phyloP scores from a whole-genome alignment of 129 eudicot genomes.

The Smallanthus sonchifolius region DNA sequence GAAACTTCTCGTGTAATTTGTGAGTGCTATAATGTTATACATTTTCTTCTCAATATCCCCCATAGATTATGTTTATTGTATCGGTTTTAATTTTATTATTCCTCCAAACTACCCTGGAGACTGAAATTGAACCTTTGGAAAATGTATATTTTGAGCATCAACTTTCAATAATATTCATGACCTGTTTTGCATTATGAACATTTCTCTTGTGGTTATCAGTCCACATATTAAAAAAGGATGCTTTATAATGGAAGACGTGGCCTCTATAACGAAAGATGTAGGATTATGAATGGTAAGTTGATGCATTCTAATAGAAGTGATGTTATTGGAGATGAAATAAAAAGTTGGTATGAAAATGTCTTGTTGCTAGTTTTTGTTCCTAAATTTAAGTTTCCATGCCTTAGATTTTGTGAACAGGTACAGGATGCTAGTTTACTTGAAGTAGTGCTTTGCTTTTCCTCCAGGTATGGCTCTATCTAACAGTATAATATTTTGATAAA shows the following conservation, averaged over 20 bases:
- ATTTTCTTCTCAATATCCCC: neutral
- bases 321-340: no score
- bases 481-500: no score
- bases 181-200: neutral
- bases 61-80: slow-evolving; percentile 14
- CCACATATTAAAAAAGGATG: neutral
- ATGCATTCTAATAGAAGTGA: no score
- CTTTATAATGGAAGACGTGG: no score
- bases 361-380: no score
- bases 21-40: slow-evolving; percentile 3
- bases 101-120: slow-evolving; percentile 24
- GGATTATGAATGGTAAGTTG: no score
- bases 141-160: slow-evolving; percentile 14
- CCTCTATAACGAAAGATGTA: no score
- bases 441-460: no score
- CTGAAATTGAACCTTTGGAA: slow-evolving; percentile 1
- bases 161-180: neutral
- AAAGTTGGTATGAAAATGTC: neutral
- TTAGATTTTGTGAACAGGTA: neutral
- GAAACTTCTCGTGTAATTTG: slow-evolving; percentile 39
- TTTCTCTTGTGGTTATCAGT: neutral
- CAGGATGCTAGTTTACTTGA: neutral
- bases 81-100: slow-evolving; percentile 22
- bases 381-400: neutral
- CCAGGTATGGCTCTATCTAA: no score